Evolutionary conservation across 2,329 filamentous ascomycete species (phyloP), one percentile per base, ranked within the genome.

Genomic region (Beauveria scarabaeidicola): DNA sequence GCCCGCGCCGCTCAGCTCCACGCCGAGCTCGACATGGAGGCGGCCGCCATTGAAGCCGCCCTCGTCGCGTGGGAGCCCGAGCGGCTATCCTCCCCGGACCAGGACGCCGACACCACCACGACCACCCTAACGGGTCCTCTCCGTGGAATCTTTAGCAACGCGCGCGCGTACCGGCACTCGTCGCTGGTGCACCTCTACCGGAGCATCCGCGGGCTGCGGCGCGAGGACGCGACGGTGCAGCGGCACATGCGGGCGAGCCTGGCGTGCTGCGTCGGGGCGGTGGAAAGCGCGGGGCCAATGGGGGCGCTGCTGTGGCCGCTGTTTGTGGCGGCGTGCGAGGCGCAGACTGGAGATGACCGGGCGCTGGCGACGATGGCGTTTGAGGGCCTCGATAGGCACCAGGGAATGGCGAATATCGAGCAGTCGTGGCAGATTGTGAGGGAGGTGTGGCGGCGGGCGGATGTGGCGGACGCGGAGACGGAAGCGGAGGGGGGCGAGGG

Each of bases 381-480:
- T 65, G 68, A 70, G 5, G 79, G 78, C 5, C 75, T 85, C 9
- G 78, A 81, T 61, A 75, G 73, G 57, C 72, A 83, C 19, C 85
- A 87, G 68, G 83, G 84, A 21, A 87, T 87, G 84, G 78, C 78
- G 19, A 88, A 87, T 65, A 86, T 87, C 60, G 77, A 78, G 62
- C 75, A 82, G 62, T 80, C 83, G 3, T 85, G 83, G 81, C 76
- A 76, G 13, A 81, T 87, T 40, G 78, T 85, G 3, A 75, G 81
- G 64, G 83, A 86, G 67, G 79, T 87, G 10, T 87, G 84, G 82
- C 75, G 75, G 59, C 73, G 82, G 59, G 77, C 76, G 0, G 81
- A 85, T 60, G 67, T 62, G 54, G 41, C 41, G 25, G 19, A 44
- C 4, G n/a, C 19, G 23, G 64, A 21, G 58, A 65, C 23, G 46